These are phyloP conservation scores for Bruguiera hainesii DNA, from an alignment of 441 rosid species.

Conservation along the genomic window DNA sequence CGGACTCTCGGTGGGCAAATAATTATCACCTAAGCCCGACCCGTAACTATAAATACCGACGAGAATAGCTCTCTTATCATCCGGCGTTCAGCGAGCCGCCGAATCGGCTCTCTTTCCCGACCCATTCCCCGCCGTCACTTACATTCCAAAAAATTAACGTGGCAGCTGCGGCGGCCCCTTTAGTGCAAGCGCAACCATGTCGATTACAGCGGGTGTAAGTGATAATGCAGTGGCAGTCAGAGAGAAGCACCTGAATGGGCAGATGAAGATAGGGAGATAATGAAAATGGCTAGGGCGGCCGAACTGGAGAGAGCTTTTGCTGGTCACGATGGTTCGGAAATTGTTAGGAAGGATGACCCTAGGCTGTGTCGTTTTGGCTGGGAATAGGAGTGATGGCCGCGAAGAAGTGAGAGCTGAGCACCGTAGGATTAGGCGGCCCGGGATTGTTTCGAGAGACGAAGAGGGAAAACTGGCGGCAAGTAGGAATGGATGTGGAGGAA, in stretches of 20 bases:
- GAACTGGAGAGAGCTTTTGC: slow-evolving; percentile 67
- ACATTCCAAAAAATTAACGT: not conserved
- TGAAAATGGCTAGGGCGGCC: slow-evolving; percentile 50
- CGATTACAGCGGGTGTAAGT: slow-evolving; percentile 81
- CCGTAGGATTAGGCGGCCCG: slow-evolving; percentile 69
- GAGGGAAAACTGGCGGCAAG: slow-evolving; percentile 56
- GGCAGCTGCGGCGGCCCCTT: not conserved
- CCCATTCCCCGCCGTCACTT: no score
- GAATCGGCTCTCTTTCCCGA: no score
- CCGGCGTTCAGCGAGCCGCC: no score
- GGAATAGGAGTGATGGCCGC: slow-evolving; percentile 62
- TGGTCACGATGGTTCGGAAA: slow-evolving; percentile 34
- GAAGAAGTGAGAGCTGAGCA: slow-evolving; percentile 89
- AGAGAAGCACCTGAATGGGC: slow-evolving; percentile 92
- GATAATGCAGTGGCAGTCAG: slow-evolving; percentile 55
- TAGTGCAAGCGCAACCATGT: slow-evolving; percentile 33
- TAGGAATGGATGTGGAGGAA: slow-evolving; percentile 56
- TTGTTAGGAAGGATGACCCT: slow-evolving; percentile 58
- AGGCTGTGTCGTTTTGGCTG: slow-evolving; percentile 79
- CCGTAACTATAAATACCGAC: no score
- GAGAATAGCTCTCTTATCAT: no score
- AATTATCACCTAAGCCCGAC: no score
- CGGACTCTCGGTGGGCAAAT: no score
- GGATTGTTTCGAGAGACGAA: slow-evolving; percentile 67
- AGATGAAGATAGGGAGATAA: slow-evolving; percentile 64